phyloP scores from a whole-genome alignment of 176 grass and related monocot species.

The Avena atlantica region DNA sequence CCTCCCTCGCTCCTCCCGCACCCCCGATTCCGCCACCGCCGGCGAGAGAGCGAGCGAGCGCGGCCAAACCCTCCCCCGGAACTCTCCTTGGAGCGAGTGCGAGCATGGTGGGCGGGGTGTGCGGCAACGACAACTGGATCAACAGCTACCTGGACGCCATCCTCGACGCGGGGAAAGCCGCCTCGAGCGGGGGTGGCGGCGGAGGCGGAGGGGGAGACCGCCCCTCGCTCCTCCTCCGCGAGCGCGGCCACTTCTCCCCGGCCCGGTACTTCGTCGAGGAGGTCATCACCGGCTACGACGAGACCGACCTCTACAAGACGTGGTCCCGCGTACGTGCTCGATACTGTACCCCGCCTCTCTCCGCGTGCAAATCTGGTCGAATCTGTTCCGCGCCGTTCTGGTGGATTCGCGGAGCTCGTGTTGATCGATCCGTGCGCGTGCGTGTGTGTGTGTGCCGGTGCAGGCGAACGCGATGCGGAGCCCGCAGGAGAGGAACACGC shows the following conservation, averaged over 20 bases:
- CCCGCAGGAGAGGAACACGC: conserved; percentile 95
- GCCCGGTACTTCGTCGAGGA: conserved; percentile 84
- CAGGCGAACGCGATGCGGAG: conserved; percentile 95
- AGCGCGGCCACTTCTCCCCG: conserved; percentile 73
- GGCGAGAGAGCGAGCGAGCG: neutral
- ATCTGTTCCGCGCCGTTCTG: neutral
- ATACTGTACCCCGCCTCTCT: no score
- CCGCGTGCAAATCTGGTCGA: neutral
- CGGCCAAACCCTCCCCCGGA: neutral
- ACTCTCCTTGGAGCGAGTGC: neutral
- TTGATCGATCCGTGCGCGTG: conserved; percentile 35
- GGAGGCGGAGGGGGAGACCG: conserved; percentile 24
- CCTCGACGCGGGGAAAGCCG: conserved; percentile 68
- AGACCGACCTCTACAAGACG: conserved; percentile 87
- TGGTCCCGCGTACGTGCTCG: conserved; percentile 61
- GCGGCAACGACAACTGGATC: conserved; percentile 87
- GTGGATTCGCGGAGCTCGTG: neutral
- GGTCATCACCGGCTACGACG: conserved; percentile 85
- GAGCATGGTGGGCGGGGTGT: conserved; percentile 38
- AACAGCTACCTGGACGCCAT: conserved; percentile 85
- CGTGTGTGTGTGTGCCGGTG: conserved; percentile 45
- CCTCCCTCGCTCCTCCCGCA: neutral
- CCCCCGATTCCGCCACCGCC: conserved; percentile 35
- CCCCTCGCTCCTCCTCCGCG: conserved; percentile 69
- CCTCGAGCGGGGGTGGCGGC: neutral